phyloP scores from a whole-genome alignment of 2,329 filamentous ascomycete genomes.

The Paraconiothyrium brasiliense region DNA sequence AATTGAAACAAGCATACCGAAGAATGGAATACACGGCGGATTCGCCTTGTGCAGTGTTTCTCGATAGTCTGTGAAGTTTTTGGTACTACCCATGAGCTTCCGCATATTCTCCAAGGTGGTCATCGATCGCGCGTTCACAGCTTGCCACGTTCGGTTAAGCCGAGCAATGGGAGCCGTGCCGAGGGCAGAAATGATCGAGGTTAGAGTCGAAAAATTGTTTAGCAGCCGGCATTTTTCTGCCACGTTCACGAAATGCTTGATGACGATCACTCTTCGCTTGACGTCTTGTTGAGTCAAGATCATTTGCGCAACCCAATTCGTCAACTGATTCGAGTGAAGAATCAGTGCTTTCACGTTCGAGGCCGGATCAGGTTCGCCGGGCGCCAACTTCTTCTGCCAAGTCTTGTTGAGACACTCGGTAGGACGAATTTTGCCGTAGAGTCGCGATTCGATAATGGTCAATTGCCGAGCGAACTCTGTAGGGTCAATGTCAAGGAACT shows the following conservation, averaged over 20 bases:
- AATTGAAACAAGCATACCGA: slow-evolving; percentile 69
- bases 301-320: slow-evolving; percentile 99
- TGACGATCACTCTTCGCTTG: slow-evolving; percentile 94
- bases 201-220: slow-evolving; percentile 98
- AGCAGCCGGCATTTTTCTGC: slow-evolving; percentile 95
- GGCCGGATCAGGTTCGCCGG: slow-evolving; percentile 84
- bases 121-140: slow-evolving; percentile 86
- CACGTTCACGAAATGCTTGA: slow-evolving; percentile 97
- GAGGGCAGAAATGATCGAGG: slow-evolving; percentile 95
- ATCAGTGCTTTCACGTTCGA: slow-evolving; percentile 96
- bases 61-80: slow-evolving; percentile 97
- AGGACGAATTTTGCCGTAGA: slow-evolving; percentile 95
- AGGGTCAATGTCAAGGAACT: slow-evolving; percentile 96
- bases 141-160: slow-evolving; percentile 91
- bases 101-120: slow-evolving; percentile 88
- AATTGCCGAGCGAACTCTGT: slow-evolving; percentile 97
- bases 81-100: slow-evolving; percentile 93
- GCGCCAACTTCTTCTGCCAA: slow-evolving; percentile 93
- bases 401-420: slow-evolving; percentile 98
- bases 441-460: slow-evolving; percentile 92
- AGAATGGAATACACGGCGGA: slow-evolving; percentile 97
- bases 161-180: slow-evolving; percentile 95
- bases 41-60: slow-evolving; percentile 92
- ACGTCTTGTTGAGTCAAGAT: slow-evolving; percentile 94
- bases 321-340: slow-evolving; percentile 97